These are phyloP conservation scores for Sporobolomyces roseus DNA, from an alignment of 768 basidiomycete species.

Conservation along the genomic window DNA sequence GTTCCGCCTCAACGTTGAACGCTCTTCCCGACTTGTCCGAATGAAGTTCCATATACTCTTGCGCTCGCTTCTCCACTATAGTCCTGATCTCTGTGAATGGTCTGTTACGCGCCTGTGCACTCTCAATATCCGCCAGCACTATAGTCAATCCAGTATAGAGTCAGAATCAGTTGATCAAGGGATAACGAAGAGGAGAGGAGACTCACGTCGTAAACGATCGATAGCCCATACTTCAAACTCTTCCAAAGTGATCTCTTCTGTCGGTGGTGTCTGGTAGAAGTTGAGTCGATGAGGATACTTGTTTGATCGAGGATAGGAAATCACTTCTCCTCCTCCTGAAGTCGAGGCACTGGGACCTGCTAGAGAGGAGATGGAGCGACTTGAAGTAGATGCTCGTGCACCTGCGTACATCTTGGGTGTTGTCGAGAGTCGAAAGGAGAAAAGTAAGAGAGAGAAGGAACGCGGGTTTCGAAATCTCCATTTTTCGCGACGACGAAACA, in stretches of 20 bases:
- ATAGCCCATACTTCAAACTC: slow-evolving; percentile 91
- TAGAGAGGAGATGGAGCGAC: not conserved
- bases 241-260: slow-evolving; percentile 84
- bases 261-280: slow-evolving; percentile 74
- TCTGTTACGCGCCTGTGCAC: slow-evolving; percentile 76
- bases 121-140: slow-evolving; percentile 84
- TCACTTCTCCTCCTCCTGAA: slow-evolving; percentile 3
- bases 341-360: not conserved
- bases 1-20: slow-evolving; percentile 58
- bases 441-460: not conserved
- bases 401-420: no score
- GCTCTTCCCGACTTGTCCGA: slow-evolving; percentile 56
- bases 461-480: no score
- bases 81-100: slow-evolving; percentile 70
- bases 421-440: not conserved
- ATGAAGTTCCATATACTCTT: slow-evolving; percentile 71
- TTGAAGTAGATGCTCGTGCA: not conserved
- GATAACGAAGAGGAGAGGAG: slow-evolving; percentile 42
- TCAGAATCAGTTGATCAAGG: no score
- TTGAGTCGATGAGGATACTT: slow-evolving; percentile 62
- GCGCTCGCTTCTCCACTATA: slow-evolving; percentile 62
- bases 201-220: slow-evolving; percentile 64
- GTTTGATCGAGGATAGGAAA: slow-evolving; percentile 3
- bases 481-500: no score
- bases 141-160: not conserved